phyloP scores from a whole-genome alignment of 768 basidiomycete species.

The Suillus sp. region DNA sequence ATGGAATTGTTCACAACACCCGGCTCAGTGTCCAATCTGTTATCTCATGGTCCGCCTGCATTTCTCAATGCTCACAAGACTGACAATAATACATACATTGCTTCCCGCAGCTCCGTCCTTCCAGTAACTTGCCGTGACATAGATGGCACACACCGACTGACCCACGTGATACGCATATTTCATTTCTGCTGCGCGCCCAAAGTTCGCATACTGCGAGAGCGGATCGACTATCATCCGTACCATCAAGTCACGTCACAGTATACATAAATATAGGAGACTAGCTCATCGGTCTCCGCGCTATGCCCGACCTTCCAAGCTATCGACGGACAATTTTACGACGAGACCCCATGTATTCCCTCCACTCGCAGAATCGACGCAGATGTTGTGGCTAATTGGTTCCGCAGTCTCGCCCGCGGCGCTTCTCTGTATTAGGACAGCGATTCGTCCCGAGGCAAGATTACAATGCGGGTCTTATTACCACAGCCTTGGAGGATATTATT shows the following conservation, averaged over 20 bases:
- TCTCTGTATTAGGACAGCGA: background rate
- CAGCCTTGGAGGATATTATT: background rate
- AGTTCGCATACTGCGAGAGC: background rate
- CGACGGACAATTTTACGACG: background rate
- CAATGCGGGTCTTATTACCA: background rate
- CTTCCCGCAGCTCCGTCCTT: background rate
- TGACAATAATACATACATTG: background rate
- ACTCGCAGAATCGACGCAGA: constrained; percentile 2
- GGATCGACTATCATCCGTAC: background rate
- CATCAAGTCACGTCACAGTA: background rate
- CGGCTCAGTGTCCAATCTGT: background rate
- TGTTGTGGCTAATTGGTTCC: background rate
- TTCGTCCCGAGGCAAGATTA: background rate
- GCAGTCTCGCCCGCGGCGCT: background rate
- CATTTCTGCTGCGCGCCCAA: background rate
- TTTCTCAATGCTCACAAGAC: background rate
- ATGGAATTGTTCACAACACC: background rate
- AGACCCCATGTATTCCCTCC: background rate
- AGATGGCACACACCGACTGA: background rate
- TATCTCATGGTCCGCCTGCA: background rate
- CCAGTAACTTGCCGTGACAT: background rate
- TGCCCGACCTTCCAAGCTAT: background rate
- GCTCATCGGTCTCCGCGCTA: background rate
- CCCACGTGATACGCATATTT: background rate
- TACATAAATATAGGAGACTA: background rate